phyloP scores from a whole-genome alignment of 306 rosid genomes.

The Prunus davidiana region DNA sequence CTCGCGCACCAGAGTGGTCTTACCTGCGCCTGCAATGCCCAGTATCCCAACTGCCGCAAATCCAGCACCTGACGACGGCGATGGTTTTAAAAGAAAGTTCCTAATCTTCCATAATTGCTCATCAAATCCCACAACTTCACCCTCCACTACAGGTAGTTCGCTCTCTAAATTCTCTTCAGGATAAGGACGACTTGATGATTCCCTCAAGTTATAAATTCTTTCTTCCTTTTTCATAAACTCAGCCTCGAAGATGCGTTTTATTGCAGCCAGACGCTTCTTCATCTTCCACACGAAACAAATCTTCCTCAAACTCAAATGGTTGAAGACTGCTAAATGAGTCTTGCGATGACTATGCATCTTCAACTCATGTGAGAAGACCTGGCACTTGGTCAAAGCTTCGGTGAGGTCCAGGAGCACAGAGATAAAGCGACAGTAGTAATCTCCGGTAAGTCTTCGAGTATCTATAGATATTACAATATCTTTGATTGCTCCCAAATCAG shows the following conservation, averaged over 20 bases:
- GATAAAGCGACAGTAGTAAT: not conserved
- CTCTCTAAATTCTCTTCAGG: too few species aligned
- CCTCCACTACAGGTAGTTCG: too few species aligned
- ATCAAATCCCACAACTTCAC: not conserved
- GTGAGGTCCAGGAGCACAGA: not conserved
- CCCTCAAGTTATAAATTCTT: too few species aligned
- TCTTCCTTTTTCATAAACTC: too few species aligned
- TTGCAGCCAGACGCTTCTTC: not conserved
- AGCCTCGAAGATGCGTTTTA: too few species aligned
- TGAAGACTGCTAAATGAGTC: not conserved
- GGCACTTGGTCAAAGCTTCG: constrained; percentile 12
- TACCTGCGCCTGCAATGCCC: constrained; percentile 18
- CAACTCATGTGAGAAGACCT: not conserved
- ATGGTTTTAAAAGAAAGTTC: not conserved
- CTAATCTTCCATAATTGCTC: not conserved
- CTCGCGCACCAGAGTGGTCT: constrained; percentile 1
- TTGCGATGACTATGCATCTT: not conserved
- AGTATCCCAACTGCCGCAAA: constrained; percentile 9
- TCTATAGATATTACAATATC: too few species aligned
- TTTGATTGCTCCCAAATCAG: not conserved
- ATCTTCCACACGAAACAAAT: not conserved
- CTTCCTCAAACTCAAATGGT: not conserved
- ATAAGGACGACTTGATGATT: not conserved
- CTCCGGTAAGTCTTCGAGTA: not conserved
- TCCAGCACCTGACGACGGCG: not conserved